Conservation (phyloP, 345 rosid genomes). For the Lumnitzera littorea region DNA sequence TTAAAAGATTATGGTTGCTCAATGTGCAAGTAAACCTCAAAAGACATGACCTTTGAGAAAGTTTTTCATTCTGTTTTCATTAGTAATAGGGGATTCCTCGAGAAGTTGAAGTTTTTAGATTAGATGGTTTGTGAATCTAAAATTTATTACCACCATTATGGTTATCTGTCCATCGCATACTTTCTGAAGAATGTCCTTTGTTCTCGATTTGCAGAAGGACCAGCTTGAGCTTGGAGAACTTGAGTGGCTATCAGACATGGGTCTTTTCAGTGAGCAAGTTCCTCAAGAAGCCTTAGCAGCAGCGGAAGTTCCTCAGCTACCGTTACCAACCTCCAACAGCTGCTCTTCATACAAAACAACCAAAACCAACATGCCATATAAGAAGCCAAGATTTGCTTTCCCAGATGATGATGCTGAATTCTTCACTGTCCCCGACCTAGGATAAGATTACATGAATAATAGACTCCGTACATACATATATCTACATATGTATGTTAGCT, state of each 20-base stretch:
- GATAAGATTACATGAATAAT: slow-evolving; percentile 50
- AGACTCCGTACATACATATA: not conserved
- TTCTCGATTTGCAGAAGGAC: slow-evolving; percentile 43
- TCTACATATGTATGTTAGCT: slow-evolving; percentile 1
- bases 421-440: slow-evolving; percentile 85
- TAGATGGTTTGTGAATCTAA: not conserved
- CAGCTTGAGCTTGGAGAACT: slow-evolving; percentile 73
- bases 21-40: too few relatives aligned
- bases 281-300: slow-evolving; percentile 57
- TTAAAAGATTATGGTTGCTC: too few relatives aligned
- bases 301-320: slow-evolving; percentile 89
- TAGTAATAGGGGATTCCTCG: not conserved
- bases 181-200: not conserved
- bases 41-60: too few relatives aligned
- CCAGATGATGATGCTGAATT: slow-evolving; percentile 58
- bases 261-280: slow-evolving; percentile 56
- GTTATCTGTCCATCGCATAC: too few relatives aligned
- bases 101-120: not conserved
- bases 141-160: too few relatives aligned
- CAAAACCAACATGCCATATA: slow-evolving; percentile 52
- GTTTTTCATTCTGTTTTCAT: not conserved
- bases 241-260: slow-evolving; percentile 77
- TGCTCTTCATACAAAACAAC: slow-evolving; percentile 31
- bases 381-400: slow-evolving; percentile 69
- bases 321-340: slow-evolving; percentile 26